Conservation (phyloP, 441 rosid species). For the Brassica hybrid region DNA sequence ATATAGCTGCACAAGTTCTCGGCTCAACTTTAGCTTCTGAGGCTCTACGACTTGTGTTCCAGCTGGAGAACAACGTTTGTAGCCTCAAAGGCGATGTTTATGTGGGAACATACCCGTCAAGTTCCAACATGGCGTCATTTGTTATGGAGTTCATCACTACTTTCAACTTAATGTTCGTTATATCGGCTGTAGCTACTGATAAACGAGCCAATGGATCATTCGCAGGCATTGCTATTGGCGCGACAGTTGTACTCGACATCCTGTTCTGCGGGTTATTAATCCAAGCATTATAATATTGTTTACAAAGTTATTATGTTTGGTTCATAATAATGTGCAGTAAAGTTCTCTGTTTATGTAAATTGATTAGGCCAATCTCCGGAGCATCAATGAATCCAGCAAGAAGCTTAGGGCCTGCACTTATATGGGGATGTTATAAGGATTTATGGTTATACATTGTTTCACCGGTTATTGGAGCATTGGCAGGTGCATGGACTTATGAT, state of each 20-base stretch:
- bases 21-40: constrained; percentile 49
- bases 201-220: constrained; percentile 46
- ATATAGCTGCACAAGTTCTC: constrained; percentile 45
- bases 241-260: constrained; percentile 40
- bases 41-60: constrained; percentile 44
- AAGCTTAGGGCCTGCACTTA: constrained; percentile 46
- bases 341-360: background rate
- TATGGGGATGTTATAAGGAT: constrained; percentile 42
- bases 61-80: constrained; percentile 33
- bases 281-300: background rate
- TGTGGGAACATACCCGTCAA: constrained; percentile 53
- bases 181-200: constrained; percentile 58
- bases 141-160: constrained; percentile 53
- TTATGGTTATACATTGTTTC: constrained; percentile 40
- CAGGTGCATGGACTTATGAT: constrained; percentile 42
- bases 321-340: background rate
- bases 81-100: constrained; percentile 40
- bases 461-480: constrained; percentile 36
- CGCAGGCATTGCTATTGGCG: constrained; percentile 37
- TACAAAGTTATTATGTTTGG: background rate
- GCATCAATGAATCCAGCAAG: constrained; percentile 62
- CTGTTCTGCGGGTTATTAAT: constrained; percentile 23
- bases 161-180: constrained; percentile 54
- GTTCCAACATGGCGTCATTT: constrained; percentile 42
- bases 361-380: constrained; percentile 38